Conservation (phyloP, 148 eudicot genomes). For the Rhododendron griersonianum region DNA sequence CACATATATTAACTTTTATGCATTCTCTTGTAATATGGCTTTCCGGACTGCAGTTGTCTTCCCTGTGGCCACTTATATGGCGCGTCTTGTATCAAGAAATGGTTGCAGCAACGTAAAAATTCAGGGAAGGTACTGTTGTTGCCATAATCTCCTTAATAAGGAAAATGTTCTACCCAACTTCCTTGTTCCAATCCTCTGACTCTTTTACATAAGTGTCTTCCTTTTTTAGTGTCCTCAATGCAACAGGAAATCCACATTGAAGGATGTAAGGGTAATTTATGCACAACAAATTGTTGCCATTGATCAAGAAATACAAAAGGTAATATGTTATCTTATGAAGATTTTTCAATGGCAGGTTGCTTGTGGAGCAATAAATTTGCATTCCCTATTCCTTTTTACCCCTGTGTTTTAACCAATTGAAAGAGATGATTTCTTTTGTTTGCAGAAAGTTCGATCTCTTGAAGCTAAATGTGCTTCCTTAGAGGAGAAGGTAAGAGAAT, state of each 20-base stretch:
- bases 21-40: conserved; percentile 1
- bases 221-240: conserved; percentile 84
- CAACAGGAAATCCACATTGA: conserved; percentile 62
- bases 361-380: not conserved
- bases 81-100: conserved; percentile 69
- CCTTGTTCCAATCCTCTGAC: conserved; percentile 1
- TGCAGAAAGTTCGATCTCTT: conserved; percentile 66
- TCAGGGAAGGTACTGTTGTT: conserved; percentile 54
- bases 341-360: not conserved
- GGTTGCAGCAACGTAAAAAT: conserved; percentile 58
- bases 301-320: conserved; percentile 76
- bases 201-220: not conserved
- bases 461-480: conserved; percentile 70
- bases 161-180: not conserved
- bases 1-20: not conserved
- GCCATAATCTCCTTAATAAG: not conserved
- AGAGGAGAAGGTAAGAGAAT: conserved; percentile 53
- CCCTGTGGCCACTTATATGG: conserved; percentile 94
- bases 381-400: not conserved
- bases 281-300: conserved; percentile 65
- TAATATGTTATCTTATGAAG: conserved; percentile 15
- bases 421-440: not conserved
- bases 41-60: conserved; percentile 59
- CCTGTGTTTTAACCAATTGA: not conserved
- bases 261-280: conserved; percentile 77